Evolutionary conservation across 768 basidiomycete species (phyloP).

Genomic region (Tylopilus intermedius): DNA sequence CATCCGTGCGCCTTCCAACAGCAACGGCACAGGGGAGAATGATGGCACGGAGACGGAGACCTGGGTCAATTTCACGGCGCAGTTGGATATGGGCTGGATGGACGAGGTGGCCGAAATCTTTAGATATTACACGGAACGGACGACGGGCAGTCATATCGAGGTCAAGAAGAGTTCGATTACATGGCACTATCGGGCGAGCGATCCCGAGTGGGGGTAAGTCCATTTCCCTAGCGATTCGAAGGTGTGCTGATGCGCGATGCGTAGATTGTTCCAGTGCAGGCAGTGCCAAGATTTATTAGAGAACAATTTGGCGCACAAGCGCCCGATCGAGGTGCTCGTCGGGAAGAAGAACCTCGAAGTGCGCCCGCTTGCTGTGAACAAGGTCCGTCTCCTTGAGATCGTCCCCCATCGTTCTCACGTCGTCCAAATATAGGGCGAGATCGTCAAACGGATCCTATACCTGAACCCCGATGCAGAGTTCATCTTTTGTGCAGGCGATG

Average conservation of each 20-base stretch:
- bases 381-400: slow-evolving; percentile 38
- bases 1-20: slow-evolving; percentile 63
- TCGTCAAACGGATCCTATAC: slow-evolving; percentile 92
- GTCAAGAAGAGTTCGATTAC: slow-evolving; percentile 96
- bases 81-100: slow-evolving; percentile 98
- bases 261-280: slow-evolving; percentile 85
- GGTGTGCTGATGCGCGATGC: slow-evolving; percentile 1
- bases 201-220: slow-evolving; percentile 92
- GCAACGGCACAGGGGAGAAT: slow-evolving; percentile 13
- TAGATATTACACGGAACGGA: slow-evolving; percentile 93
- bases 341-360: slow-evolving; percentile 99
- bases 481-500: slow-evolving; percentile 96
- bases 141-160: slow-evolving; percentile 94
- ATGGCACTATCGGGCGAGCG: slow-evolving; percentile 91
- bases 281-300: slow-evolving; percentile 96
- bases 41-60: slow-evolving; percentile 19
- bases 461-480: slow-evolving; percentile 92
- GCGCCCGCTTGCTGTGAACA: slow-evolving; percentile 91
- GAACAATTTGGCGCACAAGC: slow-evolving; percentile 86
- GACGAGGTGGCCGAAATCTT: slow-evolving; percentile 92
- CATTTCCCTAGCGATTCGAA: not conserved
- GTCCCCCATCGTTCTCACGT: not conserved
- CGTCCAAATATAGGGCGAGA: slow-evolving; percentile 64
- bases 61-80: slow-evolving; percentile 89
- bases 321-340: slow-evolving; percentile 94